Evolutionary conservation across 139 green algal genomes (phyloP).

Genomic region (Chlamydomonas asymmetrica): DNA sequence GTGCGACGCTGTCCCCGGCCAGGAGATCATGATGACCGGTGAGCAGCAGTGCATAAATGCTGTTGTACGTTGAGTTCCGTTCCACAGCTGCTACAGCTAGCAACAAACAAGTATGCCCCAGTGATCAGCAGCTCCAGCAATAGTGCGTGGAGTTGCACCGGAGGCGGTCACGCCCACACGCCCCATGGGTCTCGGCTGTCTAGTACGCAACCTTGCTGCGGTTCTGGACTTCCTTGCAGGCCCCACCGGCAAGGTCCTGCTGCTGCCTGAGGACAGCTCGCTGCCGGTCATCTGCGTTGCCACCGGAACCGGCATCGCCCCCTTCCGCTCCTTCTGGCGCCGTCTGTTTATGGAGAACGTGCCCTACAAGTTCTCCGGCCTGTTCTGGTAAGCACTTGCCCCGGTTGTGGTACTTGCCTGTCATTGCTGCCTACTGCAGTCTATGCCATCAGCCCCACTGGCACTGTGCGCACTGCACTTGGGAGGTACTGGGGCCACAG

Average conservation of each 20-base stretch:
- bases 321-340: conserved; percentile 96
- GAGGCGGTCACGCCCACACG: too few species aligned
- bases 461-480: too few species aligned
- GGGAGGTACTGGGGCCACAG: too few species aligned
- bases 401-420: too few species aligned
- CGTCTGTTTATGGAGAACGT: conserved; percentile 95
- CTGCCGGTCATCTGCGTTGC: conserved; percentile 96
- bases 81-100: too few species aligned
- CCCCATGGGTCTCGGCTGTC: not conserved
- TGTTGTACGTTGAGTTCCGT: too few species aligned
- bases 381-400: too few species aligned
- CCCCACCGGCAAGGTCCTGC: conserved; percentile 96
- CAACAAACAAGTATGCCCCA: too few species aligned
- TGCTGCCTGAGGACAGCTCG: conserved; percentile 90
- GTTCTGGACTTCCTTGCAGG: conserved; percentile 59
- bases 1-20: conserved; percentile 89
- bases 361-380: conserved; percentile 93
- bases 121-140: too few species aligned
- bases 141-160: not conserved
- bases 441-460: too few species aligned
- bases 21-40: conserved; percentile 95
- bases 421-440: too few species aligned
- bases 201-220: not conserved
- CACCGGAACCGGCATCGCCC: conserved; percentile 98
- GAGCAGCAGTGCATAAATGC: too few species aligned